Conservation (phyloP, 352 stramenopile genomes). For the Phytophthora boehmeriae region DNA sequence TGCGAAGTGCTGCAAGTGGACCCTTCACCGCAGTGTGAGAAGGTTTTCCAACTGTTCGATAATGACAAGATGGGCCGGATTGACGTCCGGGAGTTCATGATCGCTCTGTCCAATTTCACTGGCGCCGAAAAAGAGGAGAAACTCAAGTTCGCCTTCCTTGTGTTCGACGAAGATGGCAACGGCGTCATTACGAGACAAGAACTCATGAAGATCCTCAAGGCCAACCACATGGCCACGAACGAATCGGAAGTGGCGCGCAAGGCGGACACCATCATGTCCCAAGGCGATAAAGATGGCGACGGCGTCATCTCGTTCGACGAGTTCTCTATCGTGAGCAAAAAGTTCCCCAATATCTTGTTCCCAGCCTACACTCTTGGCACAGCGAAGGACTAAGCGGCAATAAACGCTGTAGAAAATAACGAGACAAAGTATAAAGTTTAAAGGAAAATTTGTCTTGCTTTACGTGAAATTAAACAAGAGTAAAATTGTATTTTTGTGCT, state of each 20-base stretch:
- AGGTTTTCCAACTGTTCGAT: conserved; percentile 95
- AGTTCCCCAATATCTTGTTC: conserved; percentile 96
- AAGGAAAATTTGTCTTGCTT: too few relatives aligned
- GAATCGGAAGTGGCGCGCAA: conserved; percentile 94
- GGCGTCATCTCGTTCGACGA: conserved; percentile 97
- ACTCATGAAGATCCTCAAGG: conserved; percentile 95
- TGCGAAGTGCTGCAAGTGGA: conserved; percentile 96
- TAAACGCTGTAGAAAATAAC: not conserved
- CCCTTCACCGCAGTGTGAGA: conserved; percentile 90
- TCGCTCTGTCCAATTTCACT: conserved; percentile 94
- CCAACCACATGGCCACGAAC: conserved; percentile 94
- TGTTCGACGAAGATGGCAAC: conserved; percentile 96
- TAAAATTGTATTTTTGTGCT: too few relatives aligned
- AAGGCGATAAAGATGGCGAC: conserved; percentile 96
- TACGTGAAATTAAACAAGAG: too few relatives aligned
- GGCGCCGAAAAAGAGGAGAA: conserved; percentile 96
- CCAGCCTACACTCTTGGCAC: conserved; percentile 79
- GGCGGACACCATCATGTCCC: conserved; percentile 97
- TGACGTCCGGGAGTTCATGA: conserved; percentile 95
- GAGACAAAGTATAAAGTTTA: too few relatives aligned
- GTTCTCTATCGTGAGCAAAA: conserved; percentile 96
- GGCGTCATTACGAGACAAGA: conserved; percentile 95
- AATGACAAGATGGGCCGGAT: conserved; percentile 93
- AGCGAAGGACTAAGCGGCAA: conserved; percentile 51
- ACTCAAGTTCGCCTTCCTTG: conserved; percentile 96